Conservation (phyloP, 2,329 filamentous ascomycete species). For the Penicillium sp. region DNA sequence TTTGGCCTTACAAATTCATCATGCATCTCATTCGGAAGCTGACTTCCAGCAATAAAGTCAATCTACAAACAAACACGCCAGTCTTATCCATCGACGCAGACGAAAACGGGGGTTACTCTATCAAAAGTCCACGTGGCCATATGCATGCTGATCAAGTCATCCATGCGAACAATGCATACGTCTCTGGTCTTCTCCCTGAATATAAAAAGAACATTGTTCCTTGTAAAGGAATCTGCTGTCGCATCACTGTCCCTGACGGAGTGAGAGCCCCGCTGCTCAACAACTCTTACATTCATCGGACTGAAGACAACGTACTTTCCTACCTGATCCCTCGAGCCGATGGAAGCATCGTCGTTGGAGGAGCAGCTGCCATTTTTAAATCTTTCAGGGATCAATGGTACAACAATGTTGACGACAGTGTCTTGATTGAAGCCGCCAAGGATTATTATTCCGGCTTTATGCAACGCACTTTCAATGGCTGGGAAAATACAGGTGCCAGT, state of each 20-base stretch:
- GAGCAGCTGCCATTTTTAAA: conserved; percentile 51
- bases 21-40: conserved; percentile 65
- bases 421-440: conserved; percentile 49
- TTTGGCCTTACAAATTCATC: conserved; percentile 76
- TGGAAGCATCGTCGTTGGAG: conserved; percentile 61
- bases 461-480: conserved; percentile 38
- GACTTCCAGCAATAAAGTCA: conserved; percentile 45
- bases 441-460: conserved; percentile 41
- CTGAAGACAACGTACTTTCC: conserved; percentile 39
- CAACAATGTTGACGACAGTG: conserved; percentile 45
- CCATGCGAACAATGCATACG: conserved; percentile 82
- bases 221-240: conserved; percentile 59
- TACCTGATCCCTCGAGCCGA: conserved; percentile 63
- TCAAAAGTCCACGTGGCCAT: conserved; percentile 62
- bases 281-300: conserved; percentile 58
- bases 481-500: conserved; percentile 36
- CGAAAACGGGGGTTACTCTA: conserved; percentile 54
- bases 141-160: conserved; percentile 65
- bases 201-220: conserved; percentile 74
- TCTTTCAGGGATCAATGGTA: conserved; percentile 44
- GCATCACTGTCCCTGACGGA: conserved; percentile 30
- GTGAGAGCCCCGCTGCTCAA: conserved; percentile 33
- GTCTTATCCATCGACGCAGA: conserved; percentile 32
- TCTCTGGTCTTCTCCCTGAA: conserved; percentile 68
- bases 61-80: conserved; percentile 55